Base-by-base conservation (phyloP, 2,329 filamentous ascomycete species). In the Cytospora piceicola region DNA sequence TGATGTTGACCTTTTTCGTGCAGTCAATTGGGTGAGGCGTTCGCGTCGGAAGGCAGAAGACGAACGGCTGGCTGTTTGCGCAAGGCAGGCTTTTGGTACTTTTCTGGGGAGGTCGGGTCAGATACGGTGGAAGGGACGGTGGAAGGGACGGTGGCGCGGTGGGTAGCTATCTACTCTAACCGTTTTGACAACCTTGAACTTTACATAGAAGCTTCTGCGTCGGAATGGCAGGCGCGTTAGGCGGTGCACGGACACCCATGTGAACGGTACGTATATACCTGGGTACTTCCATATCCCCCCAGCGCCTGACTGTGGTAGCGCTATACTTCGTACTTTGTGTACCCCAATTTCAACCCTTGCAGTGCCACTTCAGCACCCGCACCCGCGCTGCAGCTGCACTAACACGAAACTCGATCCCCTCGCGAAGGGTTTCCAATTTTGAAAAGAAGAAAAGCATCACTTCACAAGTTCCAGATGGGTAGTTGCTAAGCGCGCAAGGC, bases 31-130 rank as follows among this genome's bases (percentile, higher is more conserved):
- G 30, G 32, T 63, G 39, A 52, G 61, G 61, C 22, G 61, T 42
- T 63, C 61, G 61, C 53, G 61, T 36, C 39, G 30, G 53, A 52
- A 46, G 39, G 34, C 42, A 39, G 39, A 29, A 57, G 51, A 57
- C 60, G 60, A 57, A 54, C 53, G 53, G 61, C 29, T 57, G 42
- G 29, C 12, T 63, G 61, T 63, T 63, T 63, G 61, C 61, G 61
- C 53, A 55, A 51, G 39, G 11, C 51, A n/a, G 22, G 30, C 27
- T 36, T 14, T 29, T 51, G 53, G 34, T 51, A 55, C 53, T 63
- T 63, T 63, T 63, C 61, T 51, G 34, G 34, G 34, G 34, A 57
- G 29, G 4, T n/a, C 6, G 51, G 53, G 39, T 57, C 53, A 63
- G 61, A 30, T 63, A 57, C 61, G 61, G 53, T 3, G 20, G 42